These are phyloP conservation scores for Pichia sp. DNA, from an alignment of 1,139 yeast species.

Conservation along the genomic window DNA sequence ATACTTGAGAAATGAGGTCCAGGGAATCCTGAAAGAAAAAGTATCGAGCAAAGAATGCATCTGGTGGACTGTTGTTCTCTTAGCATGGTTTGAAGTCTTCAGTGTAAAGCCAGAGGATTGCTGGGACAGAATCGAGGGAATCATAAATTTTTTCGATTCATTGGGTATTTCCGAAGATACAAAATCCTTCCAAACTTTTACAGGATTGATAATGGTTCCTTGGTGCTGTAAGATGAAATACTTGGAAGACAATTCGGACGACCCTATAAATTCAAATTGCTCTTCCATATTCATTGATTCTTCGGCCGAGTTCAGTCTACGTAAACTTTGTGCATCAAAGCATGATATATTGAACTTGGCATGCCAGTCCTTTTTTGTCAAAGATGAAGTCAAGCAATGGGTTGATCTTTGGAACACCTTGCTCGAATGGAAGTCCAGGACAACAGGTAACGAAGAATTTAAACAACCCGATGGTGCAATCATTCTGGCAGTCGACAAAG, in stretches of 20 bases:
- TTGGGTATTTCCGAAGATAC: slow-evolving; percentile 18
- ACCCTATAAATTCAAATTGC: not conserved
- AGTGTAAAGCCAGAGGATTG: slow-evolving; percentile 28
- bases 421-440: slow-evolving; percentile 11
- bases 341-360: slow-evolving; percentile 7
- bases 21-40: slow-evolving; percentile 7
- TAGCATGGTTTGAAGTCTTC: slow-evolving; percentile 28
- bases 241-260: not conserved
- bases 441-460: slow-evolving; percentile 10
- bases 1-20: slow-evolving; percentile 12
- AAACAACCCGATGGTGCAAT: slow-evolving; percentile 13
- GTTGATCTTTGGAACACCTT: slow-evolving; percentile 16
- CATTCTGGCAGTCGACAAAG: slow-evolving; percentile 14
- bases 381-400: slow-evolving; percentile 12
- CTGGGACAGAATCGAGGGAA: slow-evolving; percentile 39
- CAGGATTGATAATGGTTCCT: slow-evolving; percentile 8
- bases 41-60: slow-evolving; percentile 10
- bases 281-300: slow-evolving; percentile 1
- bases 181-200: slow-evolving; percentile 5
- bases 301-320: slow-evolving; percentile 1
- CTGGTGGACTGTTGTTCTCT: slow-evolving; percentile 24
- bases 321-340: slow-evolving; percentile 4
- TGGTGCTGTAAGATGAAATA: slow-evolving; percentile 7
- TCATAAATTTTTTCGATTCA: slow-evolving; percentile 35
- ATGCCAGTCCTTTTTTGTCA: slow-evolving; percentile 10